Evolutionary conservation across 345 rosid species (phyloP), one percentile per base, ranked within the genome.

Genomic region (Euclidium syriacum): DNA sequence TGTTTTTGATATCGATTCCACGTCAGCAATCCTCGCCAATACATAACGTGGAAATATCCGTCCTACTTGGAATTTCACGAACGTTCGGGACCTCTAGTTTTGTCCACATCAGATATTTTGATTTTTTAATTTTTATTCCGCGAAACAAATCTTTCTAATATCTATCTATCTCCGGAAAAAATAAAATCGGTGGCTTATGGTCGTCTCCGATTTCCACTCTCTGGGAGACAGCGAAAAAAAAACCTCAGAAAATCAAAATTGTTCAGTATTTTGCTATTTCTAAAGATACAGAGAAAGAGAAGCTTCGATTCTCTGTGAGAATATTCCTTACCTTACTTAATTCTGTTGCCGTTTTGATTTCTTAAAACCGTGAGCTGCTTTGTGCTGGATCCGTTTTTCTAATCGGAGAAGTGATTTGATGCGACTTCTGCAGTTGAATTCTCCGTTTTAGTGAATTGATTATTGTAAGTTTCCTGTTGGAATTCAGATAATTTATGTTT

Each of bases 1-100:
- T 32, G 77, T 73, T 75, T 75, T 78, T 57, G 81, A 83, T 82
- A 76, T 70, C 16, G 56, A n/a, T n/a, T 79, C 87, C 83, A 77
- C 35, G 59, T 67, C 80, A 75, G 75, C 75, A 34, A 53, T 4
- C 27, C 52, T 3, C 4, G 32, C 12, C 10, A 7, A 23, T 4
- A 19, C 2, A 39, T 71, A 71, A 76, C 52, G 74, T 75, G 73
- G 52, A 62, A 74, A 71, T 81, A 64, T 10, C 35, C 2, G 33
- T 71, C 65, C 52, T 34, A 78, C 78, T 65, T 81, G 85, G 75
- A 32, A 46, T 6, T 35, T 61, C 42, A 8, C 12, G 14, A 70
- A 67, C 71, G 48, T 38, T 57, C 49, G 15, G 29, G 46, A 15
- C 79, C 82, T 50, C 78, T 75, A 71, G 41, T 71, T 79, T 71